Base-by-base conservation (phyloP, 768 basidiomycete genomes). In the Nidula microcarpa region DNA sequence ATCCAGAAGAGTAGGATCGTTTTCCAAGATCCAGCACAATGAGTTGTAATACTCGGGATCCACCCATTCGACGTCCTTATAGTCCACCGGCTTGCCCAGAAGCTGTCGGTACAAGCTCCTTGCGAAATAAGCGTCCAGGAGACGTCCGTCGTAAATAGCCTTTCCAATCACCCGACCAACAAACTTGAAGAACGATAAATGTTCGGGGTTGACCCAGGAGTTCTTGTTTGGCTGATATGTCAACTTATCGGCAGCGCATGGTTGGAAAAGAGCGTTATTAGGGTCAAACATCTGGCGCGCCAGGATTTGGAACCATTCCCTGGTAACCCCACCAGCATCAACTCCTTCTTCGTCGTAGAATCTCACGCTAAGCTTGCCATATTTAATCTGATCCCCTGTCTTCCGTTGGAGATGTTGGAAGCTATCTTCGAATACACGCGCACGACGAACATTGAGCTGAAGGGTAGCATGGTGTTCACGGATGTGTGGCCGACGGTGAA, bases 201-300 rank as follows among this genome's bases (percentile, higher is more conserved):
- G 96, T 61, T 98, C 95, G 1, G 89, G 89, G 65, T 98, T 98
- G 65, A 97, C 90, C 81, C 85, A 87, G 2, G 91, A 93, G 54
- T 92, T 88, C 66, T 92, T 89, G 74, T 94, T 93, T 1, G 96
- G 95, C 69, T 98, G 97, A 63, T 98, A 99, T 1, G 96, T 97
- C 50, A 91, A 80, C 61, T 86, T 84, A 69, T 97, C 97, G 4
- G 94, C 95, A 0, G 94, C 94, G 65, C 94, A 97, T 14, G 97
- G 96, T 65, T 98, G 94, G 84, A 99, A 99, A 30, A 98, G 80
- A 4, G 94, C 96, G 61, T 97, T 97, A 72, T 96, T 93, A 23
- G 97, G 96, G 67, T 99, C 94, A 72, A 99, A 99, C 89, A 99
- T 99, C 68, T 97, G 94, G 49, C 94, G 82, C 1, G 97, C 95